These are phyloP conservation scores for Candida maris DNA, from an alignment of 805 yeast genomes.

Conservation along the genomic window DNA sequence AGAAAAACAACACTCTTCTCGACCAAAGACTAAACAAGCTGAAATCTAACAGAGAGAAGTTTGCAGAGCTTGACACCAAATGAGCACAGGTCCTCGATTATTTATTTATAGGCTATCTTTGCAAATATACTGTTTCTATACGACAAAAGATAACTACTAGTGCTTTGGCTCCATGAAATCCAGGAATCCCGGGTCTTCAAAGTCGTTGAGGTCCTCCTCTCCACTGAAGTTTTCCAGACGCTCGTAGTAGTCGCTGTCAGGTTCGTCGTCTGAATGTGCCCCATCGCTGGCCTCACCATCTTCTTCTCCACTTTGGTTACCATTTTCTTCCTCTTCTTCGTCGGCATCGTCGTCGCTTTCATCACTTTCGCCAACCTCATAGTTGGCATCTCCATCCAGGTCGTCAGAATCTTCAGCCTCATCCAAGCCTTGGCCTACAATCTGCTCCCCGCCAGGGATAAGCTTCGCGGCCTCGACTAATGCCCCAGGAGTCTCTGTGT, in stretches of 20 bases:
- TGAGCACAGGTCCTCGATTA: slow-evolving; percentile 13
- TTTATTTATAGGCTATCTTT: slow-evolving; percentile 3
- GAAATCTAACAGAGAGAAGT: slow-evolving; percentile 34
- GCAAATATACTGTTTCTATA: slow-evolving; percentile 1
- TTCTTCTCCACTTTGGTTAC: no score
- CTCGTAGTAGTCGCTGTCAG: slow-evolving; percentile 12
- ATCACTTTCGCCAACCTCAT: slow-evolving; percentile 20
- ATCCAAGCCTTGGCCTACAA: slow-evolving; percentile 19
- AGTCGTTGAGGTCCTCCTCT: slow-evolving; percentile 10
- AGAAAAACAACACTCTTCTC: slow-evolving; percentile 35
- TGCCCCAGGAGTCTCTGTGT: slow-evolving; percentile 35
- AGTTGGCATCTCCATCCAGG: slow-evolving; percentile 30
- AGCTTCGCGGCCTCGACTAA: slow-evolving; percentile 41
- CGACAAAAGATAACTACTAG: slow-evolving; percentile 1
- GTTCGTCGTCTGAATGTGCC: slow-evolving; percentile 9
- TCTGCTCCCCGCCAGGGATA: slow-evolving; percentile 35
- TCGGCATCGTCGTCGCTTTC: slow-evolving; percentile 19
- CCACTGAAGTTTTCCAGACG: slow-evolving; percentile 5
- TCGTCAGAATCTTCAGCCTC: slow-evolving; percentile 22
- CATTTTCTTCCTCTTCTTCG: slow-evolving; percentile 19
- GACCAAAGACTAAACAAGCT: slow-evolving; percentile 36
- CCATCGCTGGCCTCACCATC: slow-evolving; percentile 4
- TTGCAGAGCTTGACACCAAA: slow-evolving; percentile 10
- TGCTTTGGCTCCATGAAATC: slow-evolving; percentile 10
- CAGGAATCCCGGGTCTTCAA: slow-evolving; percentile 17